These are phyloP conservation scores for Helianthus tuberosus DNA, from an alignment of 129 eudicot genomes.

Conservation along the genomic window DNA sequence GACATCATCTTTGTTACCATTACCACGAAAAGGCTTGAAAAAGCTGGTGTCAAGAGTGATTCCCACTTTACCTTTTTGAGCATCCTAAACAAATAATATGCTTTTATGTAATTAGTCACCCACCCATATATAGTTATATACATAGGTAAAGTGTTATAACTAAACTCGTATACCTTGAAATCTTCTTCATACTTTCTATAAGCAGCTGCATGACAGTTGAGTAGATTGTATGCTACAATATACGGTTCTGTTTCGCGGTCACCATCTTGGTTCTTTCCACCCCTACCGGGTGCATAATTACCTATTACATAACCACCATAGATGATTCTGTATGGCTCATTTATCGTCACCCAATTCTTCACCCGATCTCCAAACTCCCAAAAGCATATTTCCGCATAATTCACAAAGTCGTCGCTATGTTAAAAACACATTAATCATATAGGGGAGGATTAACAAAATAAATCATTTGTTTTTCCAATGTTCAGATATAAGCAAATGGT, in stretches of 20 bases:
- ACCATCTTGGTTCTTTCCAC: constrained; percentile 17
- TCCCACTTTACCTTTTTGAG: constrained; percentile 38
- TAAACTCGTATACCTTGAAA: neutral
- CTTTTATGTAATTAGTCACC: neutral
- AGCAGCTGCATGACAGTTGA: constrained; percentile 49
- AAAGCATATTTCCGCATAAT: constrained; percentile 41
- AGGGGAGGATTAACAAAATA: too few relatives aligned
- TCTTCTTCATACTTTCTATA: constrained; percentile 18
- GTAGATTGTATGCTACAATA: constrained; percentile 37
- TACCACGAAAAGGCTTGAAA: constrained; percentile 18
- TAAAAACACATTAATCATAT: neutral
- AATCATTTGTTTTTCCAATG: too few relatives aligned
- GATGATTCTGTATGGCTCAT: constrained; percentile 34
- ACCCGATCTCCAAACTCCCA: constrained; percentile 51
- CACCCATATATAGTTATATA: neutral
- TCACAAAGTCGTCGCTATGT: constrained; percentile 26
- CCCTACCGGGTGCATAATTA: constrained; percentile 36
- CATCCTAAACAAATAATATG: constrained; percentile 15
- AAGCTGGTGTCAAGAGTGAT: constrained; percentile 25
- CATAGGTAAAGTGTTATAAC: neutral
- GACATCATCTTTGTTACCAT: neutral
- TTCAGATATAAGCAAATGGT: too few relatives aligned
- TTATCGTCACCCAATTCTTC: constrained; percentile 42
- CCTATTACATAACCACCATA: constrained; percentile 27
- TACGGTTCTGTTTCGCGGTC: constrained; percentile 46